Conservation (phyloP, 306 rosid species). For the Geum urbanum region DNA sequence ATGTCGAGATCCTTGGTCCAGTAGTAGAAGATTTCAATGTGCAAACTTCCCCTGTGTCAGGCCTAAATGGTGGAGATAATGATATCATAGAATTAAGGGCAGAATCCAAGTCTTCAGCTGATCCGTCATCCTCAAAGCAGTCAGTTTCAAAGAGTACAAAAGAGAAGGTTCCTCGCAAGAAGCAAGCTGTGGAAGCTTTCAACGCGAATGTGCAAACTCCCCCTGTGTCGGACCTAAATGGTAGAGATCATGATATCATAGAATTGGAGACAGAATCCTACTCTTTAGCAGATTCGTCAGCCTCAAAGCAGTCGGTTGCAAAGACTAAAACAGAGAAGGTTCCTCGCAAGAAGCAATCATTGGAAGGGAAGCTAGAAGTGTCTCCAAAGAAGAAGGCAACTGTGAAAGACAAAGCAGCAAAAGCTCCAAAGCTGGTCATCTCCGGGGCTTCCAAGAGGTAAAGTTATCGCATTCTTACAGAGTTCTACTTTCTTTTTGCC, state of each 20-base stretch:
- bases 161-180: constrained; percentile 35
- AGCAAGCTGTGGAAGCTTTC: constrained; percentile 24
- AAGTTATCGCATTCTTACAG: constrained; percentile 14
- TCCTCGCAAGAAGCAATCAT: constrained; percentile 29
- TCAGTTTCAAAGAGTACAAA: constrained; percentile 31
- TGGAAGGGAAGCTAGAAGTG: constrained; percentile 39
- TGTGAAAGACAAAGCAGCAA: constrained; percentile 28
- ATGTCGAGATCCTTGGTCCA: constrained; percentile 23
- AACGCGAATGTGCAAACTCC: constrained; percentile 29
- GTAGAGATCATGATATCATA: constrained; percentile 14
- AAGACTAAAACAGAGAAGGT: constrained; percentile 35
- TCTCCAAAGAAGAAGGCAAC: constrained; percentile 22
- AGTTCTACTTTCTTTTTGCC: background rate
- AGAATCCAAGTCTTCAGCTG: constrained; percentile 29
- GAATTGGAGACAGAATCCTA: constrained; percentile 32
- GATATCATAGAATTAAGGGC: constrained; percentile 23
- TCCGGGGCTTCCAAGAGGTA: constrained; percentile 79
- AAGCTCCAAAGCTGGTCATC: constrained; percentile 34
- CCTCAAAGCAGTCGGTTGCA: constrained; percentile 31
- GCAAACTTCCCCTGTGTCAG: constrained; percentile 20
- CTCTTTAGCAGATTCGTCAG: constrained; percentile 25
- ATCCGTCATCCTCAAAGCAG: constrained; percentile 31
- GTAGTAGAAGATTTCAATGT: constrained; percentile 29
- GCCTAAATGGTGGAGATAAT: constrained; percentile 22
- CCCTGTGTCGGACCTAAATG: constrained; percentile 22